Evolutionary conservation across 2,329 filamentous ascomycete genomes (phyloP).

Genomic region (Rhynchosporium graminicola): DNA sequence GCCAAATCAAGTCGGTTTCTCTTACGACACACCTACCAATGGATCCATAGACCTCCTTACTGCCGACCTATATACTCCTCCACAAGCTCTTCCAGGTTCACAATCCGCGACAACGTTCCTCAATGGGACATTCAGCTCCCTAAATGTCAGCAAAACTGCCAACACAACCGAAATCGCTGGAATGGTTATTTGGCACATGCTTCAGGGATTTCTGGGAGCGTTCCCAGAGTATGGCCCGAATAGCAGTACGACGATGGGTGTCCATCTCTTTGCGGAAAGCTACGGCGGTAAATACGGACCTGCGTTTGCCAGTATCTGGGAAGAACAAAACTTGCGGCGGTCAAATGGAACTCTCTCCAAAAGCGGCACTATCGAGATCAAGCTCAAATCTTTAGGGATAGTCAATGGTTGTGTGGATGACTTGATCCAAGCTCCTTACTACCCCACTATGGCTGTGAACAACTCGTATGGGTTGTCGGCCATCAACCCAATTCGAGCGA

Average conservation of each 20-base stretch:
- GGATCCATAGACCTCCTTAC: constrained; percentile 55
- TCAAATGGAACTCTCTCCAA: constrained; percentile 50
- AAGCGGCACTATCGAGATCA: constrained; percentile 58
- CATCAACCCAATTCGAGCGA: constrained; percentile 53
- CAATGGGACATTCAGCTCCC: constrained; percentile 67
- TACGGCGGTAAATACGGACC: constrained; percentile 73
- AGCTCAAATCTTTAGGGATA: constrained; percentile 65
- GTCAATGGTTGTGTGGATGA: constrained; percentile 72
- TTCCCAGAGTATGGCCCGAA: constrained; percentile 58
- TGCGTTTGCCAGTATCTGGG: constrained; percentile 58
- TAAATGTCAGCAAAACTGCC: constrained; percentile 46
- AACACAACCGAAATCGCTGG: constrained; percentile 55
- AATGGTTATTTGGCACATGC: constrained; percentile 59
- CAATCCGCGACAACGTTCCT: constrained; percentile 44
- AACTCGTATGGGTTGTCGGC: constrained; percentile 66
- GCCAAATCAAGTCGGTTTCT: constrained; percentile 71
- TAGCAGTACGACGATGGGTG: constrained; percentile 54
- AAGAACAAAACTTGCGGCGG: constrained; percentile 62
- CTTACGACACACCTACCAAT: constrained; percentile 64
- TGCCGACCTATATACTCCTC: constrained; percentile 44
- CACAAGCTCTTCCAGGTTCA: constrained; percentile 38
- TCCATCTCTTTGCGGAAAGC: constrained; percentile 69
- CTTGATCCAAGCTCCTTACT: constrained; percentile 59
- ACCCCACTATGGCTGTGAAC: constrained; percentile 58
- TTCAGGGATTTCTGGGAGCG: constrained; percentile 58